A percentile compares a stretch with the other conserved stretches of the same genome.
phyloP scores from a whole-genome alignment of 1,139 yeast genomes.

The Pneumocystis canis region DNA sequence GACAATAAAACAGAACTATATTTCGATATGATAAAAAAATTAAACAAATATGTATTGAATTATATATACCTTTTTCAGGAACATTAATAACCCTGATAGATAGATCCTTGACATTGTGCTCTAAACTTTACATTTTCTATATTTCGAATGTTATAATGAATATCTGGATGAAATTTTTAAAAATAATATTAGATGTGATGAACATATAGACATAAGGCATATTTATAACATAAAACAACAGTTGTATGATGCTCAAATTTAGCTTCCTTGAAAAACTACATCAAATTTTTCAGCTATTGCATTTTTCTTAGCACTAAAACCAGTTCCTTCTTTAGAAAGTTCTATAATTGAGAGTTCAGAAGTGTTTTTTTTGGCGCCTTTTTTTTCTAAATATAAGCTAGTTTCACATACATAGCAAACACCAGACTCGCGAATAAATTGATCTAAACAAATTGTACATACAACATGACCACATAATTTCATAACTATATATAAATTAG shows the following conservation, averaged over 20 bases:
- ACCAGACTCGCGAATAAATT: constrained; percentile 12
- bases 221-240: not conserved
- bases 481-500: constrained; percentile 8
- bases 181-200: not conserved
- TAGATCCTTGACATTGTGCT: not conserved
- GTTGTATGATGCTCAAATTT: not conserved
- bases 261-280: constrained; percentile 15
- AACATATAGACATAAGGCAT: not conserved
- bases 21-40: not conserved
- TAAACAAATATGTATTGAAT: not conserved
- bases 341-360: constrained; percentile 7
- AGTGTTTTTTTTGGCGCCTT: not conserved
- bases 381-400: constrained; percentile 7
- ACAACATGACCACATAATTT: constrained; percentile 16
- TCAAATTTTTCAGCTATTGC: constrained; percentile 14
- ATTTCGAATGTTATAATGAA: not conserved
- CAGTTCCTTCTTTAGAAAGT: constrained; percentile 15
- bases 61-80: not conserved
- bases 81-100: not conserved
- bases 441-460: constrained; percentile 14
- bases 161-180: not conserved
- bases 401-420: constrained; percentile 14
- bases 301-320: constrained; percentile 15
- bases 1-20: not conserved
- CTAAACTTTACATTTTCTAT: not conserved